Evolutionary conservation across 1,139 yeast species (phyloP), one percentile per base, ranked within the genome.

Genomic region (Taiozyma sp.): DNA sequence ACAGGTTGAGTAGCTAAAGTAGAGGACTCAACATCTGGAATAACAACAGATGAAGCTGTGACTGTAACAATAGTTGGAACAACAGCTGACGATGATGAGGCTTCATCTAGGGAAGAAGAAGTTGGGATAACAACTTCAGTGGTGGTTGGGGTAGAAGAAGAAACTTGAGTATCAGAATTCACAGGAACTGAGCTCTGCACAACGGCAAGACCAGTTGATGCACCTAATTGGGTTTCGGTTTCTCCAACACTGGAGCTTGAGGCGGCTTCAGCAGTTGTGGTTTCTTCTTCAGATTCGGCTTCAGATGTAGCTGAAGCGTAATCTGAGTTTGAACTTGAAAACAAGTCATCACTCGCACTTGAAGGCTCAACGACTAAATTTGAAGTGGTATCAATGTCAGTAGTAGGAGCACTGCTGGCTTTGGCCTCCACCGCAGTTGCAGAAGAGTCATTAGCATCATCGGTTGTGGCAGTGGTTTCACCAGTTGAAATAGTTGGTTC

Each of bases 51-150:
- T 38, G 49, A 32, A 12, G 46, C 12, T 8, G 45, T 23, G 27
- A 42, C 22, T 22, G 42, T 14, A 8, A 24, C 8, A 12, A 41
- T 22, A 9, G 16, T 9, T 34, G 55, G 45, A 19, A 45, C 14
- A 19, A 49, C 50, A 29, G 48, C 36, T 24, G 43, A 29, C 14
- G 51, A 27, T 10, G 50, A 14, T n/a, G 4, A 28, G 22, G n/a
- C 28, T 24, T 27, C 40, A 6, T 14, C 13, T 38, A 38, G n/a
- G 23, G 41, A 8, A 40, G 43, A 22, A 7, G 43, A 23, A 24
- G 43, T 24, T 40, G 43, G 28, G 19, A 24, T 9, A 40, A 23
- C 43, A 12, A 40, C 43, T 19, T 24, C 43, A 24, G 29, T 40
- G 16, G 19, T n/a, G 19, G 41, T 22, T 38, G 24, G 24, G 4